phyloP scores from a whole-genome alignment of 2,329 filamentous ascomycete species.

The Stagonosporopsis cucurbitacearum region DNA sequence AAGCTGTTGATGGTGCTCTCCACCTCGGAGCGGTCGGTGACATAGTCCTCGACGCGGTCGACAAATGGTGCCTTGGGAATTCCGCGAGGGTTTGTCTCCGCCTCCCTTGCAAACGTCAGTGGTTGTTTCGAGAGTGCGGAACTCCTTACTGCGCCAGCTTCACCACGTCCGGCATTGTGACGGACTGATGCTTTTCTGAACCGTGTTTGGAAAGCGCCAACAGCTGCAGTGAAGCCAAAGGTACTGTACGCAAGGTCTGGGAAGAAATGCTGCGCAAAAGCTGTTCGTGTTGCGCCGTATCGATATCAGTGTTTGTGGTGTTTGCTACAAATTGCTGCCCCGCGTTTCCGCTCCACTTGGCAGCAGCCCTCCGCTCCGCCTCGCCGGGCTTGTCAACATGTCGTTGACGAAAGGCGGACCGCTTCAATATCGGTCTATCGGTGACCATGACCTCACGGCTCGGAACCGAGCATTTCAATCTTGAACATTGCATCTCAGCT shows the following conservation, averaged over 20 bases:
- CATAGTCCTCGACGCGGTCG: conserved; percentile 88
- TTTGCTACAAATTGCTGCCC: conserved; percentile 16
- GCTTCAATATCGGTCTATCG: not conserved
- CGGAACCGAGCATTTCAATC: not conserved
- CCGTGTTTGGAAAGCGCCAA: not conserved
- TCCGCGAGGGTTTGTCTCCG: conserved; percentile 76
- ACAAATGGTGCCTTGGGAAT: conserved; percentile 86
- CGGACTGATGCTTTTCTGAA: not conserved
- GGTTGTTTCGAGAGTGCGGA: not conserved
- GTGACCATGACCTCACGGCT: conserved; percentile 8
- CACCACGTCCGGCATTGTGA: conserved; percentile 17
- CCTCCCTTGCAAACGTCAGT: conserved; percentile 8
- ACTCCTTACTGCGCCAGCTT: conserved; percentile 21
- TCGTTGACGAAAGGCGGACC: not conserved
- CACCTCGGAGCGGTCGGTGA: conserved; percentile 77
- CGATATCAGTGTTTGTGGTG: conserved; percentile 14
- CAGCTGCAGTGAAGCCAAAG: not conserved
- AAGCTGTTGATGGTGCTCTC: conserved; percentile 82
- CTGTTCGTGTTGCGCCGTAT: not conserved
- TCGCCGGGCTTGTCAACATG: not conserved
- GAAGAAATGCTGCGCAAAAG: conserved; percentile 5
- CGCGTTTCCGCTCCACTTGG: conserved; percentile 16
- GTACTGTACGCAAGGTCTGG: not conserved
- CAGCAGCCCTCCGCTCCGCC: not conserved
- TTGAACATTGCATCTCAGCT: not conserved